Evolutionary conservation across 176 grass and related monocot genomes (phyloP).

Genomic region (Olyra latifolia): DNA sequence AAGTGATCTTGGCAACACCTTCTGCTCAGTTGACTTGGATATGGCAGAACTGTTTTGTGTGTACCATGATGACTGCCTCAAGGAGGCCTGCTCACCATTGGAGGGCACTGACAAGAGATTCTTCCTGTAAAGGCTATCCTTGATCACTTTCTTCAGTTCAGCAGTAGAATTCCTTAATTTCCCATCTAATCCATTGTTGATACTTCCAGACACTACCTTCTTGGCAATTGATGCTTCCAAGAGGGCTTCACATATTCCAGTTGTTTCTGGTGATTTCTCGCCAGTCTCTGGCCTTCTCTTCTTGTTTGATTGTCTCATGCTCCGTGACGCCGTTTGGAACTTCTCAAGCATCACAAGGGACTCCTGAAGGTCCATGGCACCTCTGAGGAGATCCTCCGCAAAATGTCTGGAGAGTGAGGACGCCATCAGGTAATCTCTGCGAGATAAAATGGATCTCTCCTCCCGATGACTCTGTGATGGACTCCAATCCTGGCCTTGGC

Average conservation of each 20-base stretch:
- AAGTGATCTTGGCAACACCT: neutral
- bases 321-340: slow-evolving; percentile 51
- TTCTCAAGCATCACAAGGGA: slow-evolving; percentile 75
- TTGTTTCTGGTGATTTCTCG: slow-evolving; percentile 23
- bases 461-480: slow-evolving; percentile 31
- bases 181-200: slow-evolving; percentile 17
- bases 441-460: slow-evolving; percentile 46
- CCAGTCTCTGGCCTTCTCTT: slow-evolving; percentile 43
- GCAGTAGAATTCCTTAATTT: slow-evolving; percentile 33
- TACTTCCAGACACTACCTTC: slow-evolving; percentile 9
- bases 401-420: slow-evolving; percentile 60
- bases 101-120: slow-evolving; percentile 39
- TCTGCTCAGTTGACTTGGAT: slow-evolving; percentile 33
- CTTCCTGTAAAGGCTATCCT: slow-evolving; percentile 59
- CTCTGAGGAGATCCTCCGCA: slow-evolving; percentile 66
- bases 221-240: slow-evolving; percentile 31
- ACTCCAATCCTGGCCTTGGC: slow-evolving; percentile 28
- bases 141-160: slow-evolving; percentile 62
- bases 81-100: slow-evolving; percentile 48
- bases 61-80: slow-evolving; percentile 45
- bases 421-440: slow-evolving; percentile 41
- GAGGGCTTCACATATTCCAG: slow-evolving; percentile 24
- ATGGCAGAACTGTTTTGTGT: slow-evolving; percentile 20
- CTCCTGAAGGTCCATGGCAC: slow-evolving; percentile 73
- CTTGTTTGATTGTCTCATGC: slow-evolving; percentile 31